Evolutionary conservation across 148 eudicot genomes (phyloP).

Genomic region (Diospyros kaki): DNA sequence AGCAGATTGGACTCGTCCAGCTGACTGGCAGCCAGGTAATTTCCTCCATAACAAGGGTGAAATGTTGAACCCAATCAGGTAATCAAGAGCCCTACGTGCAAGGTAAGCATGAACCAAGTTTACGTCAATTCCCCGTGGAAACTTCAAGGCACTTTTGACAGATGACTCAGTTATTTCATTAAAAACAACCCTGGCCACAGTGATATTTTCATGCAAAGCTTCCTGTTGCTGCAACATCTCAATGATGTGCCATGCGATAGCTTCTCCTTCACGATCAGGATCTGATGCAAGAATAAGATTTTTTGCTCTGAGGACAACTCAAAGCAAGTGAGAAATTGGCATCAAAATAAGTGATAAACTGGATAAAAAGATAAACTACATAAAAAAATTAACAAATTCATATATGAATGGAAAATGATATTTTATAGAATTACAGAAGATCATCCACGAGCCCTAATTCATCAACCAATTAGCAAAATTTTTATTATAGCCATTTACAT

Average conservation of each 20-base stretch:
- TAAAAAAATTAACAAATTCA: not conserved
- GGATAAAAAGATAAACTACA: not conserved
- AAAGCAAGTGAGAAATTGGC: conserved; percentile 26
- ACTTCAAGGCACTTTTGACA: conserved; percentile 66
- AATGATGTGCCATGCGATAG: conserved; percentile 96
- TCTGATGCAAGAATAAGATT: conserved; percentile 97
- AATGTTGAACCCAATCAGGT: conserved; percentile 92
- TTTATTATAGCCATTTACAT: not conserved
- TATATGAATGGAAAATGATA: not conserved
- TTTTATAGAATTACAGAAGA: not conserved
- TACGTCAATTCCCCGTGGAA: conserved; percentile 75
- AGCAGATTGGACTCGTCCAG: conserved; percentile 97
- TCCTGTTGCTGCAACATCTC: conserved; percentile 91
- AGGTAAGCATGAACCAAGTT: conserved; percentile 96
- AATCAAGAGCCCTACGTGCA: conserved; percentile 97
- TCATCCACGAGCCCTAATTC: not conserved
- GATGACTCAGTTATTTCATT: conserved; percentile 89
- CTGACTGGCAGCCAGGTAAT: conserved; percentile 94
- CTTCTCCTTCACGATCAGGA: conserved; percentile 99
- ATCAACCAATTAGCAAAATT: not conserved
- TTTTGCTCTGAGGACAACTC: conserved; percentile 67
- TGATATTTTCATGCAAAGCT: conserved; percentile 53
- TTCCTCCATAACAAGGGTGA: conserved; percentile 94
- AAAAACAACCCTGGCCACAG: conserved; percentile 83
- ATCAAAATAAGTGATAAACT: not conserved